phyloP scores from a whole-genome alignment of 257 asterid genomes.

The Solanum chaucha region DNA sequence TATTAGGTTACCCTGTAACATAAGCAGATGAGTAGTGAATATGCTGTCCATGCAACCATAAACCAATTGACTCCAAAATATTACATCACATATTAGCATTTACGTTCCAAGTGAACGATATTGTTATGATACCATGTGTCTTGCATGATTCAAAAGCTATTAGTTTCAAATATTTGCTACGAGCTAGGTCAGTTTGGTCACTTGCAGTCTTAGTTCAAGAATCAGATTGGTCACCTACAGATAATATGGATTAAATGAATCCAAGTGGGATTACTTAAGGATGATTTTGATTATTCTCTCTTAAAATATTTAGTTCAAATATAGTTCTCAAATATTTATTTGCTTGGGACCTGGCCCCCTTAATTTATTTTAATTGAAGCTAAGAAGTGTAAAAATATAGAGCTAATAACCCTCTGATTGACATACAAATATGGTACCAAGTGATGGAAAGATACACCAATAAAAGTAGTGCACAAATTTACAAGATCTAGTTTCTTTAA shows the following conservation, averaged over 20 bases:
- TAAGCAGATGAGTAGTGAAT: constrained; percentile 10
- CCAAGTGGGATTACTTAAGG: neutral
- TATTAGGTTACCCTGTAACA: constrained; percentile 73
- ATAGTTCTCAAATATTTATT: neutral
- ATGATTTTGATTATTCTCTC: neutral
- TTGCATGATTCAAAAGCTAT: neutral
- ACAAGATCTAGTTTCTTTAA: neutral
- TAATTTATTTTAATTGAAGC: neutral
- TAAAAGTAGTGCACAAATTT: neutral
- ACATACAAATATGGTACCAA: neutral
- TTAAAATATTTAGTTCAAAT: neutral
- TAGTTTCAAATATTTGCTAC: neutral
- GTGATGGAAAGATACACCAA: neutral
- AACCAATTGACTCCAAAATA: neutral
- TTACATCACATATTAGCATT: neutral
- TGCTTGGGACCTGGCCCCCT: neutral
- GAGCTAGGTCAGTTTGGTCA: neutral
- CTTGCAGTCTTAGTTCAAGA: neutral
- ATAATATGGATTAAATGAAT: neutral
- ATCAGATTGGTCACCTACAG: neutral
- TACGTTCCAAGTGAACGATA: neutral
- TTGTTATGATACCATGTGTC: neutral
- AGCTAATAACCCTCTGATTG: neutral
- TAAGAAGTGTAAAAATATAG: neutral
- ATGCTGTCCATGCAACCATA: neutral